Percentiles rank a stretch among this genome's conserved stretches.
These are phyloP conservation scores for Oenanthe javanica DNA, from an alignment of 140 eudicot genomes.

Conservation along the genomic window DNA sequence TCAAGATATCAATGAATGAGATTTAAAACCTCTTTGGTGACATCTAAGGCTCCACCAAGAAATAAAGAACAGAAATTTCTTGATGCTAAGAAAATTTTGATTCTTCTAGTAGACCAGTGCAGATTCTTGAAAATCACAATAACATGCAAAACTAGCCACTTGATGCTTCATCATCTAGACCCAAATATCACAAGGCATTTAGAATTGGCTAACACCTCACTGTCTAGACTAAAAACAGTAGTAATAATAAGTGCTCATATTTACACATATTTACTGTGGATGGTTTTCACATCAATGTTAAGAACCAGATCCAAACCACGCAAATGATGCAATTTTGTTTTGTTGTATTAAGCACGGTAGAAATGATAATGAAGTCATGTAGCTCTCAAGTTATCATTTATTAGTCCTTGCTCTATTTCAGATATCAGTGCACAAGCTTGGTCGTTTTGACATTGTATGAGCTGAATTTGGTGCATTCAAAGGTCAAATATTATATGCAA, in stretches of 20 bases:
- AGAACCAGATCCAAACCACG: not conserved
- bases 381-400: not conserved
- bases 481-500: not conserved
- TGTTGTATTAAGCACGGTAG: not conserved
- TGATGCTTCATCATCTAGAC: not conserved
- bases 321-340: not conserved
- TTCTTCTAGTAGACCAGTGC: not conserved
- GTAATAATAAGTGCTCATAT: not conserved
- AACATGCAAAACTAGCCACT: not conserved
- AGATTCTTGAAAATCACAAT: not conserved
- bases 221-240: not conserved
- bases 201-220: not conserved
- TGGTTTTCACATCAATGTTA: not conserved
- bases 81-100: not conserved
- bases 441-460: not conserved
- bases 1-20: not conserved
- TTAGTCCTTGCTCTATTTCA: not conserved
- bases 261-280: not conserved
- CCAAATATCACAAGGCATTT: not conserved
- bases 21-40: not conserved
- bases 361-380: not conserved
- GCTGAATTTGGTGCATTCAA: not conserved
- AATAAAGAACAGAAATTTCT: not conserved
- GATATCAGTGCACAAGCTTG: not conserved
- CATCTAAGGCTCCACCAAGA: not conserved